Conservation (phyloP, 345 rosid genomes). For the Limnanthes douglasii region DNA sequence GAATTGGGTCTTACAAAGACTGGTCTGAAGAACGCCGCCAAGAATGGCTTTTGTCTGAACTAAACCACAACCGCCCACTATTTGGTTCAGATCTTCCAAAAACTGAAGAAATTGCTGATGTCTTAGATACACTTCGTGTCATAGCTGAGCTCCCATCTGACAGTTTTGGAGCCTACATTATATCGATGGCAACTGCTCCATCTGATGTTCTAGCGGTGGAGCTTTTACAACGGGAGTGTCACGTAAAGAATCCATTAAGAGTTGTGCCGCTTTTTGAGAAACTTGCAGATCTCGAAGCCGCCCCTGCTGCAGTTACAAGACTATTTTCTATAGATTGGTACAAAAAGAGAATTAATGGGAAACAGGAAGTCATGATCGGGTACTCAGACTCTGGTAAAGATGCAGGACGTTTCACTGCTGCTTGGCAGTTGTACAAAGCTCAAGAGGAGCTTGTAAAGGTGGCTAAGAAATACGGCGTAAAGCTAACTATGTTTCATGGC, state of each 20-base stretch:
- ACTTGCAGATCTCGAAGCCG: conserved; percentile 93
- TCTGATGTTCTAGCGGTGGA: conserved; percentile 96
- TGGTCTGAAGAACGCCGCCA: conserved; percentile 83
- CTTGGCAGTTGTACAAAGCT: conserved; percentile 96
- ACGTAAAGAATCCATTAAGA: conserved; percentile 71
- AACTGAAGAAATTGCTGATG: conserved; percentile 89
- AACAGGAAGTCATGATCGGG: conserved; percentile 99
- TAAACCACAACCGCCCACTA: conserved; percentile 80
- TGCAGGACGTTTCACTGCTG: conserved; percentile 93
- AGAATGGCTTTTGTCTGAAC: conserved; percentile 90
- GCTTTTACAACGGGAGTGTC: conserved; percentile 94
- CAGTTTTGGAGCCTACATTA: conserved; percentile 86
- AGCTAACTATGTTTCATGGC: conserved; percentile 98
- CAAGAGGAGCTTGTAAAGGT: conserved; percentile 95
- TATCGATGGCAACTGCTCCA: conserved; percentile 96
- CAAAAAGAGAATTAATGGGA: conserved; percentile 72
- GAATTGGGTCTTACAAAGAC: conserved; percentile 69
- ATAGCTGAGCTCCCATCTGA: conserved; percentile 82
- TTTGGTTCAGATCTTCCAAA: conserved; percentile 92
- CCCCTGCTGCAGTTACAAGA: conserved; percentile 87
- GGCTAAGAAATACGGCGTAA: conserved; percentile 69
- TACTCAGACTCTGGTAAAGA: conserved; percentile 98
- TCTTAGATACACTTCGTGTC: conserved; percentile 71
- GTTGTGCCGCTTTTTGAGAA: conserved; percentile 98
- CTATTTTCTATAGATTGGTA: conserved; percentile 96